Evolutionary conservation across 495 filamentous ascomycete species (phyloP), one percentile per base, ranked within the genome.

Genomic region (Penicillium atrosanguineum): DNA sequence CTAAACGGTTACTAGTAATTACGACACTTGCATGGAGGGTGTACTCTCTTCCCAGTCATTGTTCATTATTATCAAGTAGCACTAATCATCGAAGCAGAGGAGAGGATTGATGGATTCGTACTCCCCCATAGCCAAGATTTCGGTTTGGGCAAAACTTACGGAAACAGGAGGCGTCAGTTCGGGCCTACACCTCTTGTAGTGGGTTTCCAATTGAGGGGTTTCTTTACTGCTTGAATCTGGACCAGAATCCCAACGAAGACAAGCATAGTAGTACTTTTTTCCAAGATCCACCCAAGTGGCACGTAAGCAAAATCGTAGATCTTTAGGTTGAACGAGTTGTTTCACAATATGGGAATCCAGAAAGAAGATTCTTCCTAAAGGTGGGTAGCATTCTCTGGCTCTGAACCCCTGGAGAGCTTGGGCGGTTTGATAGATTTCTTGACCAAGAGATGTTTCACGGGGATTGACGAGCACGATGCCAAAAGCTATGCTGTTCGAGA

Each of bases 311-410:
- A 68, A 71, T 6, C 51, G 55, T 2, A 38, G 5, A 57, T 68
- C 59, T 0, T 53, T 60, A 20, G 57, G 45, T 3, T 52, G 40
- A 2, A 48, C 28, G 18, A 50, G 46, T n/a, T 59, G 51, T 15
- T 47, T 18, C 6, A 73, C 39, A 15, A 76, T 54, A 14, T 43
- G 48, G 9, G 56, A 51, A 31, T 68, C 57, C 20, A 77, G 51
- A 44, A 77, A 60, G 49, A 77, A 71, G 7, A 77, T 67, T 11
- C 57, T 67, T 12, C 69, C 71, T 46, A 15, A 31, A 18, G 12
- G 61, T 55, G 9, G 57, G 15, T 2, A 21, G 28, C 21, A 39
- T 16, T 3, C 12, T 26, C 26, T 36, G 37, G 12, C 26, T 8
- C 18, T 49, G 28, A 8, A 69, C 36, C 8, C 20, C 11, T 0